Percentiles rank a stretch among this genome's conserved stretches.
Conservation (phyloP, 495 filamentous ascomycete species). For the Aspergillus panamensis region DNA sequence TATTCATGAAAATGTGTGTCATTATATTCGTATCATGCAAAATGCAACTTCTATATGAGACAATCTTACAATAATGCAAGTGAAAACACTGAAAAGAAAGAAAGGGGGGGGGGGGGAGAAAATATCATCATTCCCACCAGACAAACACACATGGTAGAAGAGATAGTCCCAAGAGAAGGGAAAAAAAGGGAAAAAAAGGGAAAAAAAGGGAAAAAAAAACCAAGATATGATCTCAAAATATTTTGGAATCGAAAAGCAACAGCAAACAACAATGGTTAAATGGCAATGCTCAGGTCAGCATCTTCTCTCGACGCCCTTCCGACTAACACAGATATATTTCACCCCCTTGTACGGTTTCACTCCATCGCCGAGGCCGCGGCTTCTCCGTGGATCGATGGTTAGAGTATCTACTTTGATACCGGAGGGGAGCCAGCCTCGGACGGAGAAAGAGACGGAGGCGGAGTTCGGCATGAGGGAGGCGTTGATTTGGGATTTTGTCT, state of each 20-base stretch:
- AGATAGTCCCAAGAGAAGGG: neutral
- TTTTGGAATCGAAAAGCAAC: neutral
- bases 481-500: conserved; percentile 61
- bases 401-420: conserved; percentile 92
- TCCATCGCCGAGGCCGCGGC: conserved; percentile 78
- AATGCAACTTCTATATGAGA: neutral
- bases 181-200: neutral
- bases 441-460: conserved; percentile 80
- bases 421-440: conserved; percentile 93
- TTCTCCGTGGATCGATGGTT: conserved; percentile 77
- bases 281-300: conserved; percentile 32
- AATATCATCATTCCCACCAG: neutral
- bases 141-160: neutral
- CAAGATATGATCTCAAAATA: neutral
- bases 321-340: conserved; percentile 91
- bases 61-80: neutral
- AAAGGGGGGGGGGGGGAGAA: no score
- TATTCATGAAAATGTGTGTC: neutral
- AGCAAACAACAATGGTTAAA: neutral
- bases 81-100: neutral
- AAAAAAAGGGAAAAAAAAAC: neutral
- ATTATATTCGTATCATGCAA: neutral
- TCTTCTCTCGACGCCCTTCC: conserved; percentile 70
- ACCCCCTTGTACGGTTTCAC: conserved; percentile 97
- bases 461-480: conserved; percentile 87